A percentile compares a stretch with the other conserved stretches of the same genome.
Conservation (phyloP, 768 basidiomycete genomes). For the Mycena epipterygia region DNA sequence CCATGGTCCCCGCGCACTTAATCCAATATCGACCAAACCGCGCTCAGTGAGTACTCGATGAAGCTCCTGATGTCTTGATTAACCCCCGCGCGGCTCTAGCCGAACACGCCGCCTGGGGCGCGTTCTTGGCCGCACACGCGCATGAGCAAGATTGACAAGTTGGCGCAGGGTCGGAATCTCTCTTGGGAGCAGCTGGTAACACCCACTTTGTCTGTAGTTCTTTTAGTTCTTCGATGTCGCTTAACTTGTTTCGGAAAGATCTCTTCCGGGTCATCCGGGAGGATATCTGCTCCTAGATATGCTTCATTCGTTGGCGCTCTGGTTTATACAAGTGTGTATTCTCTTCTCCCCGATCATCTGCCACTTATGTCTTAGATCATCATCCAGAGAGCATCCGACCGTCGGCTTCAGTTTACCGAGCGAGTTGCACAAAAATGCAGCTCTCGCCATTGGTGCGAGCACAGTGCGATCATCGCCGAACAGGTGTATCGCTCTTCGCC, state of each 20-base stretch:
- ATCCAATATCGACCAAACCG: constrained; percentile 91
- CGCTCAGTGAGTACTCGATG: constrained; percentile 94
- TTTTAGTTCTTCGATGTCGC: constrained; percentile 41
- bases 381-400: constrained; percentile 95
- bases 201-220: constrained; percentile 91
- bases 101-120: constrained; percentile 98
- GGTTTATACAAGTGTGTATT: constrained; percentile 94
- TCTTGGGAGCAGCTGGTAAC: constrained; percentile 75
- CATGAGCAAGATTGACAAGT: constrained; percentile 86
- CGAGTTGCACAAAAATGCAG: constrained; percentile 84
- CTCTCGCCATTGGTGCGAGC: constrained; percentile 91
- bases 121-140: constrained; percentile 89
- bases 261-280: constrained; percentile 97
- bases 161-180: constrained; percentile 68
- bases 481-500: constrained; percentile 72
- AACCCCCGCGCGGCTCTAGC: constrained; percentile 97
- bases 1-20: constrained; percentile 41
- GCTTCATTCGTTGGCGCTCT: constrained; percentile 90
- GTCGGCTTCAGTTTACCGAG: constrained; percentile 98
- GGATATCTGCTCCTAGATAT: constrained; percentile 96
- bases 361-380: constrained; percentile 76
- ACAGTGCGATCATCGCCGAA: constrained; percentile 87
- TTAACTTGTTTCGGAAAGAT: constrained; percentile 55
- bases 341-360: background rate
- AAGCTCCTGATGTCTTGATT: constrained; percentile 94